These are phyloP conservation scores for Rubus idaeus DNA, from an alignment of 306 rosid species.

Conservation along the genomic window DNA sequence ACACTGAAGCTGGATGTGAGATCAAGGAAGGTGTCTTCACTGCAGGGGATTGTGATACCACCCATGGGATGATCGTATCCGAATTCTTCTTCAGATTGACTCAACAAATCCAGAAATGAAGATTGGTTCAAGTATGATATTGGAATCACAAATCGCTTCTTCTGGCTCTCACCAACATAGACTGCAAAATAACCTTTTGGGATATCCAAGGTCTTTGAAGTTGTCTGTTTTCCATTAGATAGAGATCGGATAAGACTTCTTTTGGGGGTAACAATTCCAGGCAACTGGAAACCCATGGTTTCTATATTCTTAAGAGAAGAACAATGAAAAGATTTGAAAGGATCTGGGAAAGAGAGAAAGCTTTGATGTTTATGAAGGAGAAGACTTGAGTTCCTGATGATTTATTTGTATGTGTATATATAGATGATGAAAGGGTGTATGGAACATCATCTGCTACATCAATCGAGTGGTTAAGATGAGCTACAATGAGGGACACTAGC, in stretches of 20 bases:
- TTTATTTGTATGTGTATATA: neutral
- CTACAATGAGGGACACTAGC: neutral
- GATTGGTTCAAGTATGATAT: neutral
- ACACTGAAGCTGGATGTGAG: neutral
- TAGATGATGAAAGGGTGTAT: neutral
- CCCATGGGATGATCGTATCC: slow-evolving; percentile 7
- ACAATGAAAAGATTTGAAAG: neutral
- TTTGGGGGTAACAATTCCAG: neutral
- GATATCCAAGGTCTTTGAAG: neutral
- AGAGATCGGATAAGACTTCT: neutral
- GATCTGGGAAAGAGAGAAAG: neutral
- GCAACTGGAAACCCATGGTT: neutral
- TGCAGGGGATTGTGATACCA: neutral
- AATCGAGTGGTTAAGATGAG: neutral
- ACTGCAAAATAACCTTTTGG: neutral
- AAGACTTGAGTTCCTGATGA: neutral
- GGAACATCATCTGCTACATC: neutral
- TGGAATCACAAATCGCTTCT: slow-evolving; percentile 2
- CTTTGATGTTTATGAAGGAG: neutral
- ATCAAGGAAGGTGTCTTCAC: neutral
- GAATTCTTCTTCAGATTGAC: neutral
- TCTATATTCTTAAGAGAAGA: neutral
- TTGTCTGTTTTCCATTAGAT: neutral
- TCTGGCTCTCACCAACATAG: neutral
- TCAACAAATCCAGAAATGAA: neutral